phyloP scores from a whole-genome alignment of 169 alveolate genomes.

The Miamiensis avidus region DNA sequence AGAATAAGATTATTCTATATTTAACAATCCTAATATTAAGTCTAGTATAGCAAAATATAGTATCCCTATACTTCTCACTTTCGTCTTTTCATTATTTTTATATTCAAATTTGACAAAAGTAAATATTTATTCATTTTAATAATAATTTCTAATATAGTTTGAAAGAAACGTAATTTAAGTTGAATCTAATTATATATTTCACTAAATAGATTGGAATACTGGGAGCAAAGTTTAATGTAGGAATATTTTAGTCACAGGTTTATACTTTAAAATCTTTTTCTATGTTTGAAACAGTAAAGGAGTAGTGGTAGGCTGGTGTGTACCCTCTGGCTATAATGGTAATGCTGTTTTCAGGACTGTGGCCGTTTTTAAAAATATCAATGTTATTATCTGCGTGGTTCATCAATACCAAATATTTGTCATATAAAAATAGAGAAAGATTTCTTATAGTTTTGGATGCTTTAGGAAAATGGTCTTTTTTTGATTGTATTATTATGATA shows the following conservation, averaged over 20 bases:
- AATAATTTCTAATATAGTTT: no score
- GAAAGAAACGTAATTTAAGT: no score
- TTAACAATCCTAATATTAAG: no score
- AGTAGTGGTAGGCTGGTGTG: slow-evolving; percentile 39
- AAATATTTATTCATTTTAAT: no score
- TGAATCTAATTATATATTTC: no score
- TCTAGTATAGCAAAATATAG: no score
- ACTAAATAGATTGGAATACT: no score
- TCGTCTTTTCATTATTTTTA: no score
- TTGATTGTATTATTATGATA: slow-evolving; percentile 17
- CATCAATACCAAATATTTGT: slow-evolving; percentile 26
- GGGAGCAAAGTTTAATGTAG: no score
- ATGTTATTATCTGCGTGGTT: slow-evolving; percentile 29
- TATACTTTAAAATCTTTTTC: not conserved
- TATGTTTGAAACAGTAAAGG: not conserved
- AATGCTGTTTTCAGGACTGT: slow-evolving; percentile 47
- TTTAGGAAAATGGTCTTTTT: slow-evolving; percentile 50
- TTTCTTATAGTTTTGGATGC: slow-evolving; percentile 46
- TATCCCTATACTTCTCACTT: no score
- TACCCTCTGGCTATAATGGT: slow-evolving; percentile 36
- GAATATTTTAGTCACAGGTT: not conserved
- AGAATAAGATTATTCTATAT: no score
- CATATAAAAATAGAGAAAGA: slow-evolving; percentile 29
- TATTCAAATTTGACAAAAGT: no score
- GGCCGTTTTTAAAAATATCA: slow-evolving; percentile 49